Percentiles rank a stretch among this genome's conserved stretches.
These are phyloP conservation scores for Daedaleopsis sinensis DNA, from an alignment of 768 basidiomycete species.

Conservation along the genomic window DNA sequence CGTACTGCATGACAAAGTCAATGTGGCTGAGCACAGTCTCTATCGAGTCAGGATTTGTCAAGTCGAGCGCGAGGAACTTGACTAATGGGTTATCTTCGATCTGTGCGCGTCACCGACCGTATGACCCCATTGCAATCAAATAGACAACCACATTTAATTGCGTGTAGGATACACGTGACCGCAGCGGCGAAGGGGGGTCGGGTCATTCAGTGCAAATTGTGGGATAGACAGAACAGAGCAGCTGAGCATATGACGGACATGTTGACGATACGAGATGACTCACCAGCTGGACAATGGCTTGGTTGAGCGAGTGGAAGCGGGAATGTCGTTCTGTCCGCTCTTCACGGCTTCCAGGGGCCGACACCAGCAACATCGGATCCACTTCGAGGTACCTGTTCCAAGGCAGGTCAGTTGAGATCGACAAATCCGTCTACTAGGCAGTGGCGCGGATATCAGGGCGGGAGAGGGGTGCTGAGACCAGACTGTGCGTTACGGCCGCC, in stretches of 20 bases:
- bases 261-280: slow-evolving; percentile 27
- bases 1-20: slow-evolving; percentile 98
- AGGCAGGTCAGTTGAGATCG: background rate
- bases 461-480: background rate
- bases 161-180: background rate
- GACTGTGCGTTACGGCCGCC: background rate
- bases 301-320: slow-evolving; percentile 91
- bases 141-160: background rate
- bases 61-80: slow-evolving; percentile 93
- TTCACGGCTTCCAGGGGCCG: slow-evolving; percentile 55
- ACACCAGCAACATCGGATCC: slow-evolving; percentile 84
- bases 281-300: slow-evolving; percentile 94
- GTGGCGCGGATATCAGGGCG: background rate
- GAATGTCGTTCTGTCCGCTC: slow-evolving; percentile 63
- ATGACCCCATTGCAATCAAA: background rate
- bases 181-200: background rate
- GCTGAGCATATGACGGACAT: slow-evolving; percentile 4
- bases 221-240: background rate
- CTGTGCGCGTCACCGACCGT: slow-evolving; percentile 41
- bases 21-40: slow-evolving; percentile 93
- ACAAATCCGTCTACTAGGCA: background rate
- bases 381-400: slow-evolving; percentile 81
- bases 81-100: slow-evolving; percentile 99
- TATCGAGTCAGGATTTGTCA: slow-evolving; percentile 86
- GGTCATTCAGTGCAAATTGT: background rate